These are phyloP conservation scores for Herpetospermum pedunculosum DNA, from an alignment of 306 rosid species.

Conservation along the genomic window DNA sequence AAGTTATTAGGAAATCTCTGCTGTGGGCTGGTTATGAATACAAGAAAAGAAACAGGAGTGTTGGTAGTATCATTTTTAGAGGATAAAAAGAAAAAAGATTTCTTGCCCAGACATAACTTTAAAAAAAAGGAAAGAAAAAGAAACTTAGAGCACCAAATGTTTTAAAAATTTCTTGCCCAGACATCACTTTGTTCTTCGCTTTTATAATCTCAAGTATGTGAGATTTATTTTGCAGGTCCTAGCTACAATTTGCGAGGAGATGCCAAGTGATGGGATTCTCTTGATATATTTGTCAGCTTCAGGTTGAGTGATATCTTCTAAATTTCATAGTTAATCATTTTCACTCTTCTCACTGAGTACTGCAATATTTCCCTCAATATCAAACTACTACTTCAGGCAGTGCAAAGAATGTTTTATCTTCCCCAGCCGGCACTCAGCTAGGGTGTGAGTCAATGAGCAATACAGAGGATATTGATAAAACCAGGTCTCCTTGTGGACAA, in stretches of 20 bases:
- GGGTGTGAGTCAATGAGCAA: constrained; percentile 21
- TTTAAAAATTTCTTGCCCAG: neutral
- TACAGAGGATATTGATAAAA: constrained; percentile 15
- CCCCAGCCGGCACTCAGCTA: constrained; percentile 36
- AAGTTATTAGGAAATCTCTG: neutral
- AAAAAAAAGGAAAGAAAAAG: too few relatives aligned
- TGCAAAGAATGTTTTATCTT: constrained; percentile 18
- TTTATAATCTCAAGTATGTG: constrained; percentile 8
- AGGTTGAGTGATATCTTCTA: constrained; percentile 35
- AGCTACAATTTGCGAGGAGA: constrained; percentile 96
- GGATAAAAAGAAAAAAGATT: neutral
- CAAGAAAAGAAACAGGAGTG: neutral
- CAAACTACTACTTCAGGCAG: constrained; percentile 23
- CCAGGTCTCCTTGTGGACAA: constrained; percentile 10
- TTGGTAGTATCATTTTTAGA: neutral
- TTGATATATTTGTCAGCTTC: constrained; percentile 86
- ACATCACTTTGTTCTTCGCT: neutral
- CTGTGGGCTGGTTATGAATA: neutral
- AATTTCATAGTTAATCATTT: neutral
- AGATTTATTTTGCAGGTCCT: constrained; percentile 44
- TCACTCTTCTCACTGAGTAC: constrained; percentile 2
- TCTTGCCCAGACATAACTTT: neutral
- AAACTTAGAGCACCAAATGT: neutral
- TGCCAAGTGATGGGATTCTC: constrained; percentile 80
- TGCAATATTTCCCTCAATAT: constrained; percentile 13